Percentiles rank a stretch among this genome's conserved stretches.
Conservation (phyloP, 129 eudicot species). For the Flaveria trinervia region DNA sequence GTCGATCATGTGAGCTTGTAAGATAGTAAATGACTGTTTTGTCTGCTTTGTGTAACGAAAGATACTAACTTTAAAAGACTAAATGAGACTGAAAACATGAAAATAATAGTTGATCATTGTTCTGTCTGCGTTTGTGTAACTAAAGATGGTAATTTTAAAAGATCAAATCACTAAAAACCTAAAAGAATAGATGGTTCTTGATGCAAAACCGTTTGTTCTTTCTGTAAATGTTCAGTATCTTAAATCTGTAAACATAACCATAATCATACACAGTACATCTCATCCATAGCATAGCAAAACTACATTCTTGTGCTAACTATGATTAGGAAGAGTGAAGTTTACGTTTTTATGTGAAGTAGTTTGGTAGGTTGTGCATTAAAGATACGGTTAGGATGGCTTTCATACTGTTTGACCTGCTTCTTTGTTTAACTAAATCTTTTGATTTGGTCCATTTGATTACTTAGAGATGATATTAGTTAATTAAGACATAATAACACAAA, state of each 20-base stretch:
- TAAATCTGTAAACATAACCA: too few species aligned
- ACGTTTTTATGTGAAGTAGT: background rate
- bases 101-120: background rate
- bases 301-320: background rate
- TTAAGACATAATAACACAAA: background rate
- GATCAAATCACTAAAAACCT: background rate
- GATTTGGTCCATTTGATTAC: background rate
- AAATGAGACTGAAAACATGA: background rate
- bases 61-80: background rate
- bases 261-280: too few species aligned
- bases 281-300: too few species aligned
- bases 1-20: background rate
- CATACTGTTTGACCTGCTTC: background rate
- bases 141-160: background rate
- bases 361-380: background rate
- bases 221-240: background rate
- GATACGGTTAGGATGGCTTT: background rate
- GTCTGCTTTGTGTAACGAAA: background rate
- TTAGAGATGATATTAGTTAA: background rate
- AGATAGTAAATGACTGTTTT: background rate
- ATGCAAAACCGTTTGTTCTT: background rate
- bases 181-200: background rate
- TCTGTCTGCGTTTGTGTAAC: background rate
- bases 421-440: background rate
- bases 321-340: background rate